Conservation (phyloP, 495 filamentous ascomycete species). For the Massariosphaeria phaeospora region DNA sequence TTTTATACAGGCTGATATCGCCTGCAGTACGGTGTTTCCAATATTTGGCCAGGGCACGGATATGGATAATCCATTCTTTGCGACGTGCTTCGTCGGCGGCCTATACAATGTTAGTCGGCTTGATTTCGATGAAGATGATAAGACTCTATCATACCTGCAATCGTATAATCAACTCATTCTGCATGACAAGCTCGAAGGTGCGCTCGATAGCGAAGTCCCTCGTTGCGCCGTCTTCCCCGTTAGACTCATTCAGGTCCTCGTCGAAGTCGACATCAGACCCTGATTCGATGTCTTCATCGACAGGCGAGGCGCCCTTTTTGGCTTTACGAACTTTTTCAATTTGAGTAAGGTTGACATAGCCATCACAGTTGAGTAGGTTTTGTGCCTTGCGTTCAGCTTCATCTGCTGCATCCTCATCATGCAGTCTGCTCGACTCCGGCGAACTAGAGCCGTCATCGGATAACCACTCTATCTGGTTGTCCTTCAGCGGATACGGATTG, state of each 20-base stretch:
- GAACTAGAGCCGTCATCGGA: slow-evolving; percentile 38
- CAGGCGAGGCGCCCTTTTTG: slow-evolving; percentile 47
- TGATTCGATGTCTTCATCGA: slow-evolving; percentile 49
- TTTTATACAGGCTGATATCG: slow-evolving; percentile 55
- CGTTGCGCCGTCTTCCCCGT: slow-evolving; percentile 51
- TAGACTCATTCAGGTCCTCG: slow-evolving; percentile 45
- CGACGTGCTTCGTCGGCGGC: slow-evolving; percentile 55
- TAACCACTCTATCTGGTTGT: slow-evolving; percentile 58
- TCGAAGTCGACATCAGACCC: slow-evolving; percentile 44
- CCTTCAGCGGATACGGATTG: slow-evolving; percentile 56
- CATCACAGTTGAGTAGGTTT: slow-evolving; percentile 58
- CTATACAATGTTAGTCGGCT: slow-evolving; percentile 11
- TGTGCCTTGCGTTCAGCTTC: slow-evolving; percentile 58
- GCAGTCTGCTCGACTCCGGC: slow-evolving; percentile 45
- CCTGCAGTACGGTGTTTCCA: slow-evolving; percentile 57
- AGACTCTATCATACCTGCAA: slow-evolving; percentile 45
- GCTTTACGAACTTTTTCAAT: slow-evolving; percentile 55
- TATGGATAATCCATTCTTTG: slow-evolving; percentile 60
- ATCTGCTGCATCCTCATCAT: slow-evolving; percentile 55
- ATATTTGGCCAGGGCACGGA: slow-evolving; percentile 57
- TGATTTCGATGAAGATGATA: background rate
- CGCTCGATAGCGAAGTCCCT: slow-evolving; percentile 53
- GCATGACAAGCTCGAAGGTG: slow-evolving; percentile 60
- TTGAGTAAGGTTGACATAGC: slow-evolving; percentile 60
- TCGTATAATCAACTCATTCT: slow-evolving; percentile 60